Evolutionary conservation across 139 green algal species (phyloP).

Genomic region (Haematococcus sp.): DNA sequence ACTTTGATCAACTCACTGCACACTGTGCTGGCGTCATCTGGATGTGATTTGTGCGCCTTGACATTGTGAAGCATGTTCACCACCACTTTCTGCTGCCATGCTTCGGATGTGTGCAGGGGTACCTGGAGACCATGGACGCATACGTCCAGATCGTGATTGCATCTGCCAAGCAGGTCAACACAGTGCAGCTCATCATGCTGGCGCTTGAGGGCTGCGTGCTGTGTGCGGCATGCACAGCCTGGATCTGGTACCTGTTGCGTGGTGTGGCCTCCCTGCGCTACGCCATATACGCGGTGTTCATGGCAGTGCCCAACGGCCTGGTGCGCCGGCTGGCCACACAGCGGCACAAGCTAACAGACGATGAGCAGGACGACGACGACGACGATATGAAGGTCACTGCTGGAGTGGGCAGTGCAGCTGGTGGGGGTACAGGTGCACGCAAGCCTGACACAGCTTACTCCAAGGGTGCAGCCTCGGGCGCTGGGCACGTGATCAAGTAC

Average conservation of each 20-base stretch:
- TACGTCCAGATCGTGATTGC: conserved; percentile 5
- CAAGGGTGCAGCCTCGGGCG: no score
- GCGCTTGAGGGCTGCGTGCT: background rate
- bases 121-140: background rate
- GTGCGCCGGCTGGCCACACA: conserved; percentile 1
- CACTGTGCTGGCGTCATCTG: no score
- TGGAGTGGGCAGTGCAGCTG: no score
- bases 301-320: background rate
- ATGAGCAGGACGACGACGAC: background rate
- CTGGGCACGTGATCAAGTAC: no score
- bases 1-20: no score
- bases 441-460: no score
- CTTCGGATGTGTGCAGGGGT: no score
- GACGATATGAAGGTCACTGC: background rate
- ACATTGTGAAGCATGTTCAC: no score
- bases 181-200: background rate
- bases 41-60: no score
- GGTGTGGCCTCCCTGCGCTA: background rate
- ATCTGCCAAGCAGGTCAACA: background rate
- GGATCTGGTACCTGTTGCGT: background rate
- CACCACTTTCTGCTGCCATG: no score
- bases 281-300: background rate
- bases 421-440: background rate
- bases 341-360: background rate
- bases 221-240: background rate